phyloP scores from a whole-genome alignment of 768 basidiomycete species.

The Mycena indigotica region DNA sequence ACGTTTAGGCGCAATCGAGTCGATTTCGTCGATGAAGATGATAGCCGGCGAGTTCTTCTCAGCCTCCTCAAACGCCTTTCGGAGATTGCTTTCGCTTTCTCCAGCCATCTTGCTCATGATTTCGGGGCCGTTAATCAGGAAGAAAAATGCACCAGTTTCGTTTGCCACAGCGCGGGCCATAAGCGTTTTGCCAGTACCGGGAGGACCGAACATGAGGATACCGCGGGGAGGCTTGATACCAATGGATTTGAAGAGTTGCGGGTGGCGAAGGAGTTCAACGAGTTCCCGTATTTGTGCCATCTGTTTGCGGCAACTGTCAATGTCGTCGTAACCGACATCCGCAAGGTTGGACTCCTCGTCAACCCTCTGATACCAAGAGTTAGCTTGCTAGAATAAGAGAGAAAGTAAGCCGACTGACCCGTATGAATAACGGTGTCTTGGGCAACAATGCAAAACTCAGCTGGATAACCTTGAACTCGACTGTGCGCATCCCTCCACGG shows the following conservation, averaged over 20 bases:
- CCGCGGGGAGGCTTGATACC: constrained; percentile 99
- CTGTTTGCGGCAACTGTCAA: constrained; percentile 99
- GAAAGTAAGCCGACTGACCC: too few species aligned
- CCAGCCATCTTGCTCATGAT: constrained; percentile 99
- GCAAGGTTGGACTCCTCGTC: constrained; percentile 96
- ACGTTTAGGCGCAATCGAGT: constrained; percentile 95
- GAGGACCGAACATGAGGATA: constrained; percentile 98
- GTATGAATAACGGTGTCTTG: too few species aligned
- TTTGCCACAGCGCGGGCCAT: constrained; percentile 99
- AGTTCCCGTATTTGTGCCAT: constrained; percentile 99
- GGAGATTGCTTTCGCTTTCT: constrained; percentile 93
- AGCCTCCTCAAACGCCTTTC: constrained; percentile 99
- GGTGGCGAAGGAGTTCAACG: constrained; percentile 95
- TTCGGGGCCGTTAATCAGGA: constrained; percentile 99
- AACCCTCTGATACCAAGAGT: too few species aligned
- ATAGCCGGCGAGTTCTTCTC: constrained; percentile 99
- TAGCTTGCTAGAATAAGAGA: too few species aligned
- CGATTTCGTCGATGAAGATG: constrained; percentile 99
- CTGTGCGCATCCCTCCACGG: too few species aligned
- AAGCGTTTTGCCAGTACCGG: constrained; percentile 98
- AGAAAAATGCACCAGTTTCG: constrained; percentile 99
- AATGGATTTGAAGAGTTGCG: constrained; percentile 99
- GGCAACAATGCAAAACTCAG: too few species aligned
- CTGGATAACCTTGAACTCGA: too few species aligned
- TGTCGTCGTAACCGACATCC: constrained; percentile 98